phyloP scores from a whole-genome alignment of 2,329 filamentous ascomycete genomes.

The Scedosporium boydii region DNA sequence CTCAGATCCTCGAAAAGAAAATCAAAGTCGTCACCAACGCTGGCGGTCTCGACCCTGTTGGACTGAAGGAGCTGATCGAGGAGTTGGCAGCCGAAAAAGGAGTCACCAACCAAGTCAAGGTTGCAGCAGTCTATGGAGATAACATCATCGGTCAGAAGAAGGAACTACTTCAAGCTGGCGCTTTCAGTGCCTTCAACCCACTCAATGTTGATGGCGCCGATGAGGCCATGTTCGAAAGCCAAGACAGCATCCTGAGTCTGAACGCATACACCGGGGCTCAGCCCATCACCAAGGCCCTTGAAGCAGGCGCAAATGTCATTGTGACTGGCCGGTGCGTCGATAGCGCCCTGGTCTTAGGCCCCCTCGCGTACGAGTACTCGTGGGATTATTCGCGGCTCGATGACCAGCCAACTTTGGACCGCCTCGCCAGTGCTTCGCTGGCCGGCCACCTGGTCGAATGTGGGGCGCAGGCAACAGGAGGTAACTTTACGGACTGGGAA shows the following conservation, averaged over 20 bases:
- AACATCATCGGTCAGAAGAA: background rate
- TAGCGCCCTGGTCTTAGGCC: constrained; percentile 4
- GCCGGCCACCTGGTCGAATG: constrained; percentile 6
- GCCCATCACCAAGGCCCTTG: constrained; percentile 3
- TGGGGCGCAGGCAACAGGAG: constrained; percentile 5
- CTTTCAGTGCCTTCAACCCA: constrained; percentile 4
- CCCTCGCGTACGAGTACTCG: constrained; percentile 3
- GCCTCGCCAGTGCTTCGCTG: background rate
- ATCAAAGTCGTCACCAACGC: constrained; percentile 6
- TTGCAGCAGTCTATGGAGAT: constrained; percentile 5
- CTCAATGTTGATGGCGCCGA: background rate
- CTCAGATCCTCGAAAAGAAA: constrained; percentile 2
- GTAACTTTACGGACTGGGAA: constrained; percentile 7
- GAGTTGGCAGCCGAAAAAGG: background rate
- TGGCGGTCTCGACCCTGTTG: constrained; percentile 5
- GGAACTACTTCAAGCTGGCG: background rate
- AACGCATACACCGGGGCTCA: constrained; percentile 6
- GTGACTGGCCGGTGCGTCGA: constrained; percentile 6
- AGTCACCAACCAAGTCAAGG: background rate
- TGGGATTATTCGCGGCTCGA: constrained; percentile 2
- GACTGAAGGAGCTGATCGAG: constrained; percentile 4
- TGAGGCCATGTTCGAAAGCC: background rate
- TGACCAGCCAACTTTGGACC: background rate
- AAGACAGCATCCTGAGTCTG: background rate
- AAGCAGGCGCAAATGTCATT: constrained; percentile 5